Evolutionary conservation across 2,329 filamentous ascomycete species (phyloP), one percentile per base, ranked within the genome.

Genomic region (Xylaria sp.): DNA sequence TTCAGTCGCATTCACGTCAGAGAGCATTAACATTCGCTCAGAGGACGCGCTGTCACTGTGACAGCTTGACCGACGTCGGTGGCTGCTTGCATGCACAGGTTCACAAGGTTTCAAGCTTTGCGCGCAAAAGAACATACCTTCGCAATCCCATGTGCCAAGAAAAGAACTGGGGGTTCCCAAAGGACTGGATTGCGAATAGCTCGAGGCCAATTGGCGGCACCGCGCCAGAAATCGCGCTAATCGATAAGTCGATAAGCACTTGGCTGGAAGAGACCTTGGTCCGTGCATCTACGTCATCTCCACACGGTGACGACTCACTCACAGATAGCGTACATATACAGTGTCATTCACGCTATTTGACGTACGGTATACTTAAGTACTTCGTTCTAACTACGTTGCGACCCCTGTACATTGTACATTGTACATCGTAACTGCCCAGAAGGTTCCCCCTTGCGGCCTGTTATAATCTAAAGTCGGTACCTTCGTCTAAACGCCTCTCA

Each of bases 201-300:
- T 63, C 52, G 54, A 68, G 64, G 57, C 64, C 67, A 72, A 72
- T 72, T 72, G 62, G 66, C 54, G 54, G 52, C 66, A 64, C 41
- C 41, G 18, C 41, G 46, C 46, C n/a, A 48, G 8, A 18, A 36
- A 18, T 41, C 48, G 13, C 25, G 25, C 25, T 58, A 51, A 8
- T 36, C 59, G 66, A 67, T 66, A 68, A 62, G 56, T 23, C 58
- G 69, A 72, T 71, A 72, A 70, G 54, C 15, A n/a, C 43, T 31
- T 18, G 23, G 18, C 15, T 41, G 28, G 31, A 56, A 25, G 20
- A 41, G 28, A 49, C 10, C 23, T 20, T 58, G 48, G 57, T 64
- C 69, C 66, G 71, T 72, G 68, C 66, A 57, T 9, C 60, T 72
- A 72, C 70, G 71, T 72, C 69, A 71, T 68, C n/a, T 13, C 6